phyloP scores from a whole-genome alignment of 345 rosid species.

The Murraya paniculata region DNA sequence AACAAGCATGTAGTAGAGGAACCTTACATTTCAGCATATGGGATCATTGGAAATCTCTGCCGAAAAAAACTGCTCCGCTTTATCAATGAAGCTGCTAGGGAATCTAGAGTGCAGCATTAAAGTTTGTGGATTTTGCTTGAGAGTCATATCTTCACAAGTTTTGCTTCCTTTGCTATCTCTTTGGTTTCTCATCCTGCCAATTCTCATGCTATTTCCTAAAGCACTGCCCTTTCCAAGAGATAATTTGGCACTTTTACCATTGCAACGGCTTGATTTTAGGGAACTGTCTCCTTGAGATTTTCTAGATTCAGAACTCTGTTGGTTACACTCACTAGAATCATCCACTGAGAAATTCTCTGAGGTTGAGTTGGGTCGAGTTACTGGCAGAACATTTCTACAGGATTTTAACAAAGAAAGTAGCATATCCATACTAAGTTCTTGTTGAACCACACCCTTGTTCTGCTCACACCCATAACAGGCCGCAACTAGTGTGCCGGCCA shows the following conservation, averaged over 20 bases:
- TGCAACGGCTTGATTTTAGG: slow-evolving; percentile 34
- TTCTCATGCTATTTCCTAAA: slow-evolving; percentile 35
- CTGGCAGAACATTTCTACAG: slow-evolving; percentile 46
- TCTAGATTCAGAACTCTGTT: slow-evolving; percentile 38
- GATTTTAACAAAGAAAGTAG: slow-evolving; percentile 59
- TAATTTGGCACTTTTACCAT: slow-evolving; percentile 27
- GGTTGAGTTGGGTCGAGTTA: slow-evolving; percentile 22
- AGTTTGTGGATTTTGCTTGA: slow-evolving; percentile 32
- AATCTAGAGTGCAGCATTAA: slow-evolving; percentile 53
- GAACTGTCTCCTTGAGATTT: slow-evolving; percentile 39
- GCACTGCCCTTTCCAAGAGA: slow-evolving; percentile 31
- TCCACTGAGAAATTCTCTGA: slow-evolving; percentile 31
- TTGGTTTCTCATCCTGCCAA: slow-evolving; percentile 49
- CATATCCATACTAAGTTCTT: slow-evolving; percentile 71
- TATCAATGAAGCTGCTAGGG: slow-evolving; percentile 53
- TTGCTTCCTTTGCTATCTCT: slow-evolving; percentile 46
- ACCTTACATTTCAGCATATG: not conserved
- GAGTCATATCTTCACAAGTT: slow-evolving; percentile 40
- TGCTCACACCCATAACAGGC: slow-evolving; percentile 72
- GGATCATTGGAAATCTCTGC: slow-evolving; percentile 13
- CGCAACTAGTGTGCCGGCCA: slow-evolving; percentile 60
- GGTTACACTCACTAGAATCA: slow-evolving; percentile 37
- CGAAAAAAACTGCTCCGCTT: slow-evolving; percentile 63
- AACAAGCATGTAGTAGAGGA: not conserved
- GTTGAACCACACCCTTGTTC: slow-evolving; percentile 63